Percentiles rank a stretch among this genome's conserved stretches.
Evolutionary conservation across 2,329 filamentous ascomycete genomes (phyloP).

Genomic region (Diaporthe capsici): DNA sequence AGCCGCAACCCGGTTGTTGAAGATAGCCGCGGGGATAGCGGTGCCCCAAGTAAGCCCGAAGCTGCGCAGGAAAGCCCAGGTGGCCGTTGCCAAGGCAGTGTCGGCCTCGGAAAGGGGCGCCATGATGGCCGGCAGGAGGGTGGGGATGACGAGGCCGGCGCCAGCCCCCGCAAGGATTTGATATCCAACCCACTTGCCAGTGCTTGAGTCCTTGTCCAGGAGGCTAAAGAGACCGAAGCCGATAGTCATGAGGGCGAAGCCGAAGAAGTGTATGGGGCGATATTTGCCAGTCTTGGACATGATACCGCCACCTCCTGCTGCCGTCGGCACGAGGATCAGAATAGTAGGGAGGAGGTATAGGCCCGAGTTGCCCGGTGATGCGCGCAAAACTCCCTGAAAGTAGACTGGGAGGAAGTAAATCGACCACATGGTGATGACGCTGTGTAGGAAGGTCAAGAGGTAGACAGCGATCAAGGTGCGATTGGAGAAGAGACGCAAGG

Average conservation of each 20-base stretch:
- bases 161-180: slow-evolving; percentile 58
- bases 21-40: slow-evolving; percentile 59
- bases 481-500: slow-evolving; percentile 59
- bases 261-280: slow-evolving; percentile 40
- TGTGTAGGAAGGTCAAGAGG: slow-evolving; percentile 53
- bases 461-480: slow-evolving; percentile 52
- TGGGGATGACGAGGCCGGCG: slow-evolving; percentile 57
- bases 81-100: slow-evolving; percentile 54
- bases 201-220: slow-evolving; percentile 53
- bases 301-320: slow-evolving; percentile 45
- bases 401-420: slow-evolving; percentile 59
- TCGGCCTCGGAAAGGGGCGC: slow-evolving; percentile 56
- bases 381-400: slow-evolving; percentile 56
- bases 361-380: slow-evolving; percentile 47
- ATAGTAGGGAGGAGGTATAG: slow-evolving; percentile 46
- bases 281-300: slow-evolving; percentile 29
- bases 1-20: slow-evolving; percentile 47
- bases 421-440: slow-evolving; percentile 51
- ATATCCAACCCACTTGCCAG: slow-evolving; percentile 57
- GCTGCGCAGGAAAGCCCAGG: slow-evolving; percentile 61
- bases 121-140: slow-evolving; percentile 59
- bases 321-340: slow-evolving; percentile 27
- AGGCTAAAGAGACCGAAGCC: slow-evolving; percentile 55
- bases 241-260: slow-evolving; percentile 50
- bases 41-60: slow-evolving; percentile 64